phyloP scores from a whole-genome alignment of 225 moss, liverwort and hornwort genomes.

The Rhytidiadelphus loreus region DNA sequence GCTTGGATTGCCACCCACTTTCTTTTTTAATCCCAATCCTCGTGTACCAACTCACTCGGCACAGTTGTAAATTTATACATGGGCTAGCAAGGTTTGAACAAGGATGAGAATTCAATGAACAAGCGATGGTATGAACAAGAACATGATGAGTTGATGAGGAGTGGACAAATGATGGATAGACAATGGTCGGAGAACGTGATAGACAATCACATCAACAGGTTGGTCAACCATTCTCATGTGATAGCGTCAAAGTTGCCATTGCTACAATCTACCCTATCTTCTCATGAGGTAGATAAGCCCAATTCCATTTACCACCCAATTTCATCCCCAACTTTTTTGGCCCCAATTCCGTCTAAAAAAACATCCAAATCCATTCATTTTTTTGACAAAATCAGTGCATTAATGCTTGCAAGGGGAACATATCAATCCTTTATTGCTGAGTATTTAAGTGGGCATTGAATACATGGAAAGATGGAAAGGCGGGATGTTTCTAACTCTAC shows the following conservation, averaged over 20 bases:
- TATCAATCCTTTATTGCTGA: too few relatives aligned
- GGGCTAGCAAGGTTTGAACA: not conserved
- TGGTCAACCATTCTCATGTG: rapidly evolving
- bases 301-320: too few relatives aligned
- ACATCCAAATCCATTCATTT: too few relatives aligned
- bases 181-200: too few relatives aligned
- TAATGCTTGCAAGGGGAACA: too few relatives aligned
- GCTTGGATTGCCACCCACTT: not conserved
- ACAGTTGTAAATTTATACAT: not conserved
- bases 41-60: rapidly evolving
- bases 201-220: not conserved
- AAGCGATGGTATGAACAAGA: rapidly evolving
- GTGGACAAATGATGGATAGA: rapidly evolving
- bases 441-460: too few relatives aligned
- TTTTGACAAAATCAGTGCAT: too few relatives aligned
- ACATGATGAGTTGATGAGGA: not conserved
- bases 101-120: not conserved
- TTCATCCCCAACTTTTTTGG: too few relatives aligned
- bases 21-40: not conserved
- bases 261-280: not conserved
- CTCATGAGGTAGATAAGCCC: too few relatives aligned
- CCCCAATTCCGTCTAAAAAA: too few relatives aligned
- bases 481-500: too few relatives aligned
- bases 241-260: rapidly evolving
- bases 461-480: too few relatives aligned